Base-by-base conservation (phyloP, 352 stramenopile genomes). In the Globisporangium spiculum region DNA sequence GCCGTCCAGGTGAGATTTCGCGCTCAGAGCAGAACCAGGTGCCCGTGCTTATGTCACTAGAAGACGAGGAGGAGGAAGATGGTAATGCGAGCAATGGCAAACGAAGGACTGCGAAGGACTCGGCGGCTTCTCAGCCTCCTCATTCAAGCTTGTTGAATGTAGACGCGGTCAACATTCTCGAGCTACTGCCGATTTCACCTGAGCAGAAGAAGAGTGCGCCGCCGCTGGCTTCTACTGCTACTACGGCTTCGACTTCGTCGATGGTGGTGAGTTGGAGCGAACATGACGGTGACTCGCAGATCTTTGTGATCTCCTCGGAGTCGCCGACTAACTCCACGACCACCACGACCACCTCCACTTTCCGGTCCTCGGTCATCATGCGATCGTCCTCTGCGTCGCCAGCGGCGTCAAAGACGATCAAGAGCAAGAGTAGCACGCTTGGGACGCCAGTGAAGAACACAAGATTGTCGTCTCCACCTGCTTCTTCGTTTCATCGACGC, bases 401-500 rank as follows among this genome's bases (percentile, higher is more conserved):
- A 50, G 41, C 41, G 20, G 41, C 16, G 16, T n/a, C 41, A 34
- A 60, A 44, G 18, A 60, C 18, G 27, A 20, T 22, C 27, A 50
- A 7, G 41, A 50, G 16, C 14, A 48, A 44, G 10, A 44, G 36
- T 9, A 44, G 9, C 38, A 18, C 41, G 2, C n/a, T 50, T 50
- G 41, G 41, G n/a, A 50, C 41, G 41, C 41, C 16, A 50, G 16
- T 18, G 12, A 50, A 50, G 16, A 9, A 5, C 41, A 20, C 27
- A 9, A 50, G 16, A 6, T 22, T 24, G 22, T 66, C 52, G 16
- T 48, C 52, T 27, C 14, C 65, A 4, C 10, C 30, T 36, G 7
- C 27, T 24, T 36, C 59, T 32, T 30, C 50, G 16, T 16, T 63
- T 36, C 59, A 71, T 41, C 59, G 66, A 27, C 54, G 66, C 26